Evolutionary conservation across 202 grass and related monocot genomes (phyloP), one percentile per base, ranked within the genome.

Genomic region (Musa balbisiana): DNA sequence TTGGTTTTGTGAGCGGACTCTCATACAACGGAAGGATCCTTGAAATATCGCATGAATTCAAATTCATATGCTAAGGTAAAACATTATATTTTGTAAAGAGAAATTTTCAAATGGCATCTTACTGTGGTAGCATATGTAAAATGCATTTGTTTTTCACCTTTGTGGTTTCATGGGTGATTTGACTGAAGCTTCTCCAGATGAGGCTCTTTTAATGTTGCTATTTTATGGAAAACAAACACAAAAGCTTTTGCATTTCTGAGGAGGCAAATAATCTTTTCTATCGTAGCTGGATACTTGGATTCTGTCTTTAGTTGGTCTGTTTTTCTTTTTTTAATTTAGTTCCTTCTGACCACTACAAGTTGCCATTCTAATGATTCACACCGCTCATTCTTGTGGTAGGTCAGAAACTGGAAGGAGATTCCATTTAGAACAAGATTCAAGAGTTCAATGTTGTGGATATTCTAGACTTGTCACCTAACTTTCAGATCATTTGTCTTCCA

Each of bases 241-340:
- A 55, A 74, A 80, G 84, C 64, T 89, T 78, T 68, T 92, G 77
- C 82, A 60, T 67, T 67, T 96, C 52, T 82, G 87, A 81, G 84
- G 80, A 76, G 81, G 92, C 79, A 90, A 74, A 66, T 82, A 87
- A 81, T 88, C 87, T 78, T 74, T 60, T 90, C 87, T 81, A 79
- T 85, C 79, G 76, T 96, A 76, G 89, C 89, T 23, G 83, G 90
- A 51, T 87, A 84, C 81, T 87, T 92, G 77, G 87, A 92, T 77
- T 84, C 82, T 73, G 43, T 92, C 49, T 81, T 74, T 76, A 62
- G 33, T 43, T 43, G 83, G 92, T 96, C 86, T 68, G 73, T 24
- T 49, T 71, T 20, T 49, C 2, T 20, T 76, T 62, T 43, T 8
- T 43, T 43, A 43, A 43, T 43, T 43, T 43, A 75, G 53, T 73